phyloP scores from a whole-genome alignment of 2,329 filamentous ascomycete genomes.

The Pseudogymnoascus sp. region DNA sequence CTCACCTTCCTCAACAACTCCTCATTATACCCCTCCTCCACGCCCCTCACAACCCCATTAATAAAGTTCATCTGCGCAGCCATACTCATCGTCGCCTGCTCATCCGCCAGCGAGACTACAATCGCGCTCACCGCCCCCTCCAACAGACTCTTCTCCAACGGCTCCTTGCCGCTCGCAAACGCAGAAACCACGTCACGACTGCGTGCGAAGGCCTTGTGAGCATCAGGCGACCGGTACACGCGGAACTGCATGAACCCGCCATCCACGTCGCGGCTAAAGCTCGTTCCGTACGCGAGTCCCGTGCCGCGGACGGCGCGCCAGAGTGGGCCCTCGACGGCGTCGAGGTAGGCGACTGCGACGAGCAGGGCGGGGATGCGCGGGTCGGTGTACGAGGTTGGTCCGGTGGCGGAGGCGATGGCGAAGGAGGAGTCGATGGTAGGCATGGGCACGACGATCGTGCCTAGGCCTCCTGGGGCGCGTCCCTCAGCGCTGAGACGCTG shows the following conservation, averaged over 20 bases:
- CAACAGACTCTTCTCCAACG: slow-evolving; percentile 61
- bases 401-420: slow-evolving; percentile 65
- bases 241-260: slow-evolving; percentile 74
- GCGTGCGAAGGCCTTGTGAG: slow-evolving; percentile 74
- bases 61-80: slow-evolving; percentile 81
- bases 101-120: slow-evolving; percentile 77
- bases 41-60: slow-evolving; percentile 66
- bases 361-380: slow-evolving; percentile 74
- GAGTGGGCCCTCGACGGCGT: slow-evolving; percentile 86
- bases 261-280: slow-evolving; percentile 69
- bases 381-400: slow-evolving; percentile 67
- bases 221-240: slow-evolving; percentile 84
- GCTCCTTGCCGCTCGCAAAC: slow-evolving; percentile 61
- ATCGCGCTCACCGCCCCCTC: slow-evolving; percentile 88
- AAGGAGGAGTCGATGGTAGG: slow-evolving; percentile 88
- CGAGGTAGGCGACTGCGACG: slow-evolving; percentile 84
- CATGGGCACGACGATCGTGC: slow-evolving; percentile 78
- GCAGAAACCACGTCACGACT: slow-evolving; percentile 66
- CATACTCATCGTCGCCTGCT: slow-evolving; percentile 74
- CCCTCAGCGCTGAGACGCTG: slow-evolving; percentile 70
- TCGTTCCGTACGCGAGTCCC: slow-evolving; percentile 83
- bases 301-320: slow-evolving; percentile 91
- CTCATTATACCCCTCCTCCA: slow-evolving; percentile 70
- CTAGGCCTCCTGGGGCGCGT: slow-evolving; percentile 62
- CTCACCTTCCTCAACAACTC: slow-evolving; percentile 70